Base-by-base conservation (phyloP, 2,329 filamentous ascomycete species). In the Dactylellina drechsleri region DNA sequence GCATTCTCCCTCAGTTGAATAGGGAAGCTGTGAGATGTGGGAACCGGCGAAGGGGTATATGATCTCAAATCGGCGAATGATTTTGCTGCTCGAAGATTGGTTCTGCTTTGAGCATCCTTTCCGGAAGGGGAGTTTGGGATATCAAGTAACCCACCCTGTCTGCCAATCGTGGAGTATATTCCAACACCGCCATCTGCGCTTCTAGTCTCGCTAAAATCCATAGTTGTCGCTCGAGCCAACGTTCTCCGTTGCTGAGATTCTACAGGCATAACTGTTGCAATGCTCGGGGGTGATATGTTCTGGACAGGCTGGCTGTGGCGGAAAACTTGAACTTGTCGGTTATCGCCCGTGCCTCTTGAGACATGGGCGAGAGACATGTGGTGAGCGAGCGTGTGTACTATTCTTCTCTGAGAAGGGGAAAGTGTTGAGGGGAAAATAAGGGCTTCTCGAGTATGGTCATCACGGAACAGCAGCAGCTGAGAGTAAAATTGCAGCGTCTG, bases 21-120 rank as follows among this genome's bases (percentile, higher is more conserved):
- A 66, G 92, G 89, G 81, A 96, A 97, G 84, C 92, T 96, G 4
- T 92, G 92, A 16, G 92, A 92, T 12, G 95, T 97, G 6, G 90
- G 90, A 2, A 92, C 94, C 4, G 95, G 94, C 79, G 94, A 98
- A 10, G 94, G 94, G 15, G 93, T 97, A 83, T 96, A 97, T 0
- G 93, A 96, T 77, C 94, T 91, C 77, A 99, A 84, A 81, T 99
- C 95, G 41, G 94, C 95, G 81, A 97, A 97, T 59, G 94, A 98
- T 85, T 98, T 98, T 76, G 94, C 95, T 28, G 92, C 92, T 50
- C 95, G 90, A 41, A 99, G 87, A 80, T 94, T 94, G 81, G 92
- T 87, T 67, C 85, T 90, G 56, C 91, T 88, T 36, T 89, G 89
- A 58, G 86, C 86, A 77, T 83, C 83, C 52, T 84, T 84, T 73